Evolutionary conservation across 2,329 filamentous ascomycete genomes (phyloP), one percentile per base, ranked within the genome.

Genomic region (Fusarium temperatum): DNA sequence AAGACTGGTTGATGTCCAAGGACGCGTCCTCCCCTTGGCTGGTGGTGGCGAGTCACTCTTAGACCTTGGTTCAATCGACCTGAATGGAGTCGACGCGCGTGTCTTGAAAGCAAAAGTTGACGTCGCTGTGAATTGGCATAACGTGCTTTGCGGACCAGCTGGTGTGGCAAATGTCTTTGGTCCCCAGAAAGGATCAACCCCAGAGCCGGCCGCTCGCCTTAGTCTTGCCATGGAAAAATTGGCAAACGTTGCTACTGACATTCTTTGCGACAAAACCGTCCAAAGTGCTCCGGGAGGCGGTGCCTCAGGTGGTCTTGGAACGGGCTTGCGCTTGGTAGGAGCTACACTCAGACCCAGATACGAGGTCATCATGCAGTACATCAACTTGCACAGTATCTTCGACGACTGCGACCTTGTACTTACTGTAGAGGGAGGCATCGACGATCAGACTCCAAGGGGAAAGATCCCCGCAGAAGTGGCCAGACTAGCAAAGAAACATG

Each of bases 391-490:
- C 45, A 79, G 79, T 6, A 80, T 87, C 8, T 85, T 89, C 60
- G 81, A 84, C 20, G 77, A 83, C 35, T 87, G 85, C 70, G 84
- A 89, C 65, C 81, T 89, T 13, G 85, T 88, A 1, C 81, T 89
- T 70, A 89, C 87, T 1, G 87, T 86, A 4, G 87, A 89, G 73
- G 87, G 87, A 2, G 85, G 85, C 15, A 82, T 89, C 22, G 87
- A 89, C 70, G 82, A 83, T 51, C 87, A 88, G 70, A 87, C 86
- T 1, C 84, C 86, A 1, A 80, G 82, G 48, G 87, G 87, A 5
- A 89, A 89, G 75, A 87, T 89, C 70, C 87, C 87, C 14, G 86
- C 84, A 7, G 87, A 88, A 75, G 83, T 89, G 32, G 87, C 86
- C 15, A 79, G 82, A 59, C 82, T 85, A 15, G 87, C 87, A 7